These are phyloP conservation scores for Yueomyces sinensis DNA, from an alignment of 805 yeast genomes.

Conservation along the genomic window DNA sequence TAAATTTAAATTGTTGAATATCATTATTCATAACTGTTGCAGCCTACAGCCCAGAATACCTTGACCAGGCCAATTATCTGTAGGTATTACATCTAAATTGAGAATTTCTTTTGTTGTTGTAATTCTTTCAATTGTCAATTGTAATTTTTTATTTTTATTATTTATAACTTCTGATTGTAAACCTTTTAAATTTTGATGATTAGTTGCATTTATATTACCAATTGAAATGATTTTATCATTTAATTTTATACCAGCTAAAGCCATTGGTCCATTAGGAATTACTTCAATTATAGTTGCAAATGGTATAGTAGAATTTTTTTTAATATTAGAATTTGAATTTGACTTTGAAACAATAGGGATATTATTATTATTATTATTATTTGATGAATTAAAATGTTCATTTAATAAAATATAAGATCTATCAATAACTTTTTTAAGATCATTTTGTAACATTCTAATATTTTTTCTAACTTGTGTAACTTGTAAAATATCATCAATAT, in stretches of 20 bases:
- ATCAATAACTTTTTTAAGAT: conserved; percentile 37
- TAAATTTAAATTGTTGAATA: too few relatives aligned
- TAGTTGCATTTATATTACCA: conserved; percentile 41
- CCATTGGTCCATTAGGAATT: conserved; percentile 43
- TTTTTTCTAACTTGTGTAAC: conserved; percentile 49
- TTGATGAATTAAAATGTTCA: conserved; percentile 25
- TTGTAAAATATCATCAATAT: conserved; percentile 67
- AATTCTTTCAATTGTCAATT: conserved; percentile 23
- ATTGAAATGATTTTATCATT: conserved; percentile 45
- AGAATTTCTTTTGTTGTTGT: conserved; percentile 9
- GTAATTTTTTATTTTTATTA: conserved; percentile 22
- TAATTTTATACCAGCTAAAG: conserved; percentile 35
- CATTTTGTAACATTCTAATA: conserved; percentile 60
- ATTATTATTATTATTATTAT: neutral
- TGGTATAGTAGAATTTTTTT: conserved; percentile 25
- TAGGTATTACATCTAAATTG: conserved; percentile 30
- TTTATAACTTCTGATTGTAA: conserved; percentile 32
- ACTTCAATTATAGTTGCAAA: conserved; percentile 45
- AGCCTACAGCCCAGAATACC: conserved; percentile 55
- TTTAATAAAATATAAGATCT: conserved; percentile 35
- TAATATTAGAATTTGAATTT: neutral
- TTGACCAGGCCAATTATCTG: conserved; percentile 45
- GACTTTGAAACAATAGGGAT: too few relatives aligned
- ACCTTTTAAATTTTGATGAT: conserved; percentile 36
- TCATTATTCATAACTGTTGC: neutral